A percentile compares a stretch with the other conserved stretches of the same genome.
Conservation (phyloP, 306 rosid genomes). For the Trifolium dubium region DNA sequence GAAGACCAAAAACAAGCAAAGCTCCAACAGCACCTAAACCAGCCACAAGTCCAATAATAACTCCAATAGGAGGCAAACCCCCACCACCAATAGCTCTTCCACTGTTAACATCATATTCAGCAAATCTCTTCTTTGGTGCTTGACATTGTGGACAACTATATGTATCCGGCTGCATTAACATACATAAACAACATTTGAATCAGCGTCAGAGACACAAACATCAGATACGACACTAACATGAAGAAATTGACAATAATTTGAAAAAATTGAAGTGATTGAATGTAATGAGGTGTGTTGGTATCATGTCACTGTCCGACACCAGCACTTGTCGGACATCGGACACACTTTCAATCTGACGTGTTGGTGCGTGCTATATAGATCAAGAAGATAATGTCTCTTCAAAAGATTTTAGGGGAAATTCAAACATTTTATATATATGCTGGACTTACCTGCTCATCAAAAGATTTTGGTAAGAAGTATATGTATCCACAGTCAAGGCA, state of each 20-base stretch:
- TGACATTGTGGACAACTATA: conserved; percentile 87
- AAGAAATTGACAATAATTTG: background rate
- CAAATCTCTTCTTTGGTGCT: conserved; percentile 95
- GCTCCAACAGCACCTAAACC: conserved; percentile 92
- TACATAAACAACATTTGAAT: background rate
- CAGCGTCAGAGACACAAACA: background rate
- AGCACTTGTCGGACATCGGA: background rate
- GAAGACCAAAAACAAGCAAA: conserved; percentile 95
- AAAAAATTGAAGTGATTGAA: no score
- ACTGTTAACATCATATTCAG: conserved; percentile 75
- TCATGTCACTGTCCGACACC: background rate
- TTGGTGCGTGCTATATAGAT: background rate
- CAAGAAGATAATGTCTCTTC: background rate
- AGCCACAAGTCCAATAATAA: conserved; percentile 77
- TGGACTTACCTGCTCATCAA: conserved; percentile 76
- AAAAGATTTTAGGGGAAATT: background rate
- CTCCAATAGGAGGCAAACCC: conserved; percentile 89
- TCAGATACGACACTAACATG: background rate
- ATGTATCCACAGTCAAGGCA: conserved; percentile 95
- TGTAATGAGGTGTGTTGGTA: background rate
- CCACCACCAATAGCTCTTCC: conserved; percentile 93
- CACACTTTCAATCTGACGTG: background rate
- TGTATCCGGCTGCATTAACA: conserved; percentile 62
- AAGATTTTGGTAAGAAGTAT: conserved; percentile 79
- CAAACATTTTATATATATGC: background rate